Evolutionary conservation across 306 rosid genomes (phyloP).

Genomic region (Sechiopsis laciniata): DNA sequence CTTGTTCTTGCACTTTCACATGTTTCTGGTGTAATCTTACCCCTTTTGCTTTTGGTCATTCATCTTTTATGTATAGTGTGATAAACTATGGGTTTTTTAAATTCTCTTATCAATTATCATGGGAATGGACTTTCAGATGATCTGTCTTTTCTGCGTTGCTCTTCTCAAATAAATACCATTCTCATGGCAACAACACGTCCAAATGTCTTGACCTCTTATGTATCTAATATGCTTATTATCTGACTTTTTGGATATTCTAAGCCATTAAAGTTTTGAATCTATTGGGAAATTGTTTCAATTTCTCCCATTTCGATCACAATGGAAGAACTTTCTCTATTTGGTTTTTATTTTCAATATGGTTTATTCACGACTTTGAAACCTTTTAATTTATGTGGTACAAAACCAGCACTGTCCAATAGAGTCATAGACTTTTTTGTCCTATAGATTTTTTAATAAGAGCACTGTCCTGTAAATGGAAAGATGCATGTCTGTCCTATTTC

Average conservation of each 20-base stretch:
- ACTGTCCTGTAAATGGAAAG: no score
- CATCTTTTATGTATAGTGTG: not conserved
- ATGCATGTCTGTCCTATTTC: no score
- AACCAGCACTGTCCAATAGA: not conserved
- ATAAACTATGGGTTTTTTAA: not conserved
- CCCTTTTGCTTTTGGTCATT: conserved; percentile 4
- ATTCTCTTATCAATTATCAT: not conserved
- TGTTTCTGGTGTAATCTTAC: not conserved
- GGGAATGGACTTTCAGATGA: not conserved
- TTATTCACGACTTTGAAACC: not conserved
- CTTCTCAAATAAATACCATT: not conserved
- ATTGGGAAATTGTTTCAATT: not conserved
- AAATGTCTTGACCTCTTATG: not conserved
- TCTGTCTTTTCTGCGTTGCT: not conserved
- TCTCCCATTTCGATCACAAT: not conserved
- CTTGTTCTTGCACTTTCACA: not conserved
- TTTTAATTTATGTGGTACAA: not conserved
- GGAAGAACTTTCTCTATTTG: conserved; percentile 1
- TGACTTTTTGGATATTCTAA: not conserved
- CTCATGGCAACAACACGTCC: not conserved
- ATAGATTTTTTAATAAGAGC: not conserved
- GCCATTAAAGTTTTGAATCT: not conserved
- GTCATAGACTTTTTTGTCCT: no score
- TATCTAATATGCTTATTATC: not conserved
- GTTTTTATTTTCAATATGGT: not conserved